A percentile compares a stretch with the other conserved stretches of the same genome.
These are phyloP conservation scores for Stylosanthes scabra DNA, from an alignment of 331 rosid species.

Conservation along the genomic window DNA sequence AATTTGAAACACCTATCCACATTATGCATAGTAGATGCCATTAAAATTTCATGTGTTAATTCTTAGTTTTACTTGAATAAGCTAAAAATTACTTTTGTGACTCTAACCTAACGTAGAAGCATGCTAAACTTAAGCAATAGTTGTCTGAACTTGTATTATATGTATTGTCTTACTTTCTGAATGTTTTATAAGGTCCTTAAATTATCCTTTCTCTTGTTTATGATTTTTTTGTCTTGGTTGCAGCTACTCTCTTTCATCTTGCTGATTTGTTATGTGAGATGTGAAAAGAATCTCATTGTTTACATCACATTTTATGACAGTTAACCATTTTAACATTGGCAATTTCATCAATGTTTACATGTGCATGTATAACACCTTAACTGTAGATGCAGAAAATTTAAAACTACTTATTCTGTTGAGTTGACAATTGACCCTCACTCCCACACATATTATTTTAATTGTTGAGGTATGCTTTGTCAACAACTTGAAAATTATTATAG, in stretches of 20 bases:
- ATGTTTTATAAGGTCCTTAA: not conserved
- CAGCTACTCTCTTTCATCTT: not conserved
- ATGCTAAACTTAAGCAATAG: not conserved
- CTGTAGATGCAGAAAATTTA: not conserved
- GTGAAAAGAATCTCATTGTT: too few relatives aligned
- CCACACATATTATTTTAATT: too few relatives aligned
- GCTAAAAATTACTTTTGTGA: too few relatives aligned
- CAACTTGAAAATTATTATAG: too few relatives aligned
- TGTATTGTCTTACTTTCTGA: not conserved
- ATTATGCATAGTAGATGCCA: not conserved
- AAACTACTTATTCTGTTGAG: conserved; percentile 18
- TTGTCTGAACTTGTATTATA: too few relatives aligned
- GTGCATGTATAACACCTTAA: not conserved
- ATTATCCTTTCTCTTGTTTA: not conserved
- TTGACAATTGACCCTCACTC: not conserved
- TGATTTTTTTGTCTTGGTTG: not conserved
- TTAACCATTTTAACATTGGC: not conserved
- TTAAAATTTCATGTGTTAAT: not conserved
- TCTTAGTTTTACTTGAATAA: too few relatives aligned
- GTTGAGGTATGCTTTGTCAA: too few relatives aligned
- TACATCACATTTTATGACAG: conserved; percentile 2
- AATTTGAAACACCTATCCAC: too few relatives aligned
- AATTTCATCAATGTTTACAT: not conserved
- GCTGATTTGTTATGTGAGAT: not conserved
- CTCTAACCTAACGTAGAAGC: not conserved